A percentile compares a stretch with the other conserved stretches of the same genome.
These are phyloP conservation scores for Pestalotiopsis sp. DNA, from an alignment of 2,329 filamentous ascomycete genomes.

Conservation along the genomic window DNA sequence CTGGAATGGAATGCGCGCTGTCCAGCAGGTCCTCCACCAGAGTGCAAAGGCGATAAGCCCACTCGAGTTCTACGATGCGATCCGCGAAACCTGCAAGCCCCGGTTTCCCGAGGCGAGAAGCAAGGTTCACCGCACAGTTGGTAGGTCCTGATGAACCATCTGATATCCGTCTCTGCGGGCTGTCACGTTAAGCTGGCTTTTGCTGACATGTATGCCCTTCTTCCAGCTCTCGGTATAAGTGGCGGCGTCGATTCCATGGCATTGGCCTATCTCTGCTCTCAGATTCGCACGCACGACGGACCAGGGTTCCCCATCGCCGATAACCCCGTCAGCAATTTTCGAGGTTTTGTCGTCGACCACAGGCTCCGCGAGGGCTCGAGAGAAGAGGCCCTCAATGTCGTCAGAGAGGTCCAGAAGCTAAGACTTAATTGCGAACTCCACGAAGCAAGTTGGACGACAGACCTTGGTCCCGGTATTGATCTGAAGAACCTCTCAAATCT, in stretches of 20 bases:
- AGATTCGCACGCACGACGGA: slow-evolving; percentile 38
- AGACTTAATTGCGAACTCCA: slow-evolving; percentile 32
- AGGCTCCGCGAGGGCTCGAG: slow-evolving; percentile 54
- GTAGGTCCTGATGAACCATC: background rate
- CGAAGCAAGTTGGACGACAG: slow-evolving; percentile 53
- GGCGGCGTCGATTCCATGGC: slow-evolving; percentile 99
- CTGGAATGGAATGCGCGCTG: slow-evolving; percentile 43
- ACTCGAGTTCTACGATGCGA: slow-evolving; percentile 49
- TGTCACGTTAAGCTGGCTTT: background rate
- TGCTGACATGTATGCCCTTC: background rate
- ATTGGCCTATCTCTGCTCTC: slow-evolving; percentile 73
- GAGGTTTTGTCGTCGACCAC: slow-evolving; percentile 61
- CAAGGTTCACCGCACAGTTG: slow-evolving; percentile 33
- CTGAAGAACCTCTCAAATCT: slow-evolving; percentile 62
- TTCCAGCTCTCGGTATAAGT: slow-evolving; percentile 71
- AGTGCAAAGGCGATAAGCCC: slow-evolving; percentile 41
- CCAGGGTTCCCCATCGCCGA: slow-evolving; percentile 44
- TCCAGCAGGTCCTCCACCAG: slow-evolving; percentile 41
- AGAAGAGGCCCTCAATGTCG: slow-evolving; percentile 55
- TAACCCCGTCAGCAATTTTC: slow-evolving; percentile 43
- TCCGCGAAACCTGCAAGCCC: slow-evolving; percentile 52
- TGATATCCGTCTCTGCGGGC: background rate
- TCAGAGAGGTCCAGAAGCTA: slow-evolving; percentile 35
- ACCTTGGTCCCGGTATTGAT: slow-evolving; percentile 27
- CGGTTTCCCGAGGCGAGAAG: slow-evolving; percentile 48